Percentiles rank a stretch among this genome's conserved stretches.
Conservation (phyloP, 352 stramenopile genomes). For the Elongisporangium prolatum region DNA sequence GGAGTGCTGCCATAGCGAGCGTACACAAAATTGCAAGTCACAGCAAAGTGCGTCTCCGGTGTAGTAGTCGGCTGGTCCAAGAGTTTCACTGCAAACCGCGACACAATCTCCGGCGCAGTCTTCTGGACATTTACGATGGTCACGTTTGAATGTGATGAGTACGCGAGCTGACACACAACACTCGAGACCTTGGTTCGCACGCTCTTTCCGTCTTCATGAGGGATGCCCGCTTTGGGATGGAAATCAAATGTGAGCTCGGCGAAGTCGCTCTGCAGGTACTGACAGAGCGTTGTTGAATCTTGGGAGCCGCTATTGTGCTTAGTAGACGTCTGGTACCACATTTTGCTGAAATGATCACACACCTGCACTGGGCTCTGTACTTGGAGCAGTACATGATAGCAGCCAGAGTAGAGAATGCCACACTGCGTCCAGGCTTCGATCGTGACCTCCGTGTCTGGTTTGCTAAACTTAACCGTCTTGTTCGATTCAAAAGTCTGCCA, state of each 20-base stretch:
- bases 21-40: constrained; percentile 60
- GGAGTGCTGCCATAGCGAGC: constrained; percentile 14
- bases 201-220: constrained; percentile 22
- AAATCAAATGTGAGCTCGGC: constrained; percentile 64
- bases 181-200: constrained; percentile 34
- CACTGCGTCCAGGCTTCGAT: constrained; percentile 63
- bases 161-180: constrained; percentile 33
- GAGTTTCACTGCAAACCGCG: constrained; percentile 52
- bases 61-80: constrained; percentile 33
- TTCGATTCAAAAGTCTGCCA: constrained; percentile 43
- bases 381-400: constrained; percentile 50
- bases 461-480: constrained; percentile 26
- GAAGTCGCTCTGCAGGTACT: constrained; percentile 56
- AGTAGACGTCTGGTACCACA: constrained; percentile 59
- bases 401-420: constrained; percentile 34
- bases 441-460: constrained; percentile 37
- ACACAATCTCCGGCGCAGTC: constrained; percentile 36
- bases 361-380: constrained; percentile 37
- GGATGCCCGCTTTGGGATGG: constrained; percentile 36
- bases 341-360: constrained; percentile 47
- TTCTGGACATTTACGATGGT: constrained; percentile 29
- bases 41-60: constrained; percentile 30
- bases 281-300: constrained; percentile 30
- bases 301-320: neutral
- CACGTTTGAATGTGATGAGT: constrained; percentile 18